Conservation (phyloP, 495 filamentous ascomycete genomes). For the Xylaria curta region DNA sequence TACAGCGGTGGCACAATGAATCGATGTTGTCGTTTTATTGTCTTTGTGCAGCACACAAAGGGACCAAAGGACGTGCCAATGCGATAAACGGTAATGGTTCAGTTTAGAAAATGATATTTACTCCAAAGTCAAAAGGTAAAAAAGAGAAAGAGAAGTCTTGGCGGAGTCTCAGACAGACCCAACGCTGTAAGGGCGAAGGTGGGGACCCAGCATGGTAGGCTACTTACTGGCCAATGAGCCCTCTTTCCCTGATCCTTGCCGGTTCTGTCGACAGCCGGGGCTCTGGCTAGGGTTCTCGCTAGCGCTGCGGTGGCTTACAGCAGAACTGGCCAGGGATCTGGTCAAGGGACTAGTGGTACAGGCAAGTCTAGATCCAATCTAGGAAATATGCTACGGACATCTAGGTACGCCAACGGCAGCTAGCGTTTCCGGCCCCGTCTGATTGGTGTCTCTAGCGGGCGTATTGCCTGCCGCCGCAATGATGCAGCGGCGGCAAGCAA, state of each 20-base stretch:
- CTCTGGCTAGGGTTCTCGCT: neutral
- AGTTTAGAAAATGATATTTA: neutral
- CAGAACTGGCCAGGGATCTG: neutral
- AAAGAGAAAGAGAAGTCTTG: neutral
- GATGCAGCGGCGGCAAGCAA: slow-evolving; percentile 2
- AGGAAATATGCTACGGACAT: slow-evolving; percentile 1
- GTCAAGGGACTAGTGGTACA: neutral
- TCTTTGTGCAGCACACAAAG: neutral
- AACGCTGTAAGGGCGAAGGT: neutral
- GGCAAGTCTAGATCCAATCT: slow-evolving; percentile 22
- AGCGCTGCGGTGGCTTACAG: neutral
- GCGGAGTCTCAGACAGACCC: slow-evolving; percentile 2
- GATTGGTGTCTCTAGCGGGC: slow-evolving; percentile 5
- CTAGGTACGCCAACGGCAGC: slow-evolving; percentile 3
- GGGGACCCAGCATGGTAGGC: neutral
- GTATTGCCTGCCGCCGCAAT: slow-evolving; percentile 11
- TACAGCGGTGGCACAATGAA: neutral
- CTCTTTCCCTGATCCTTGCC: neutral
- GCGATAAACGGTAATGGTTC: neutral
- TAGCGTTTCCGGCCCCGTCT: slow-evolving; percentile 7
- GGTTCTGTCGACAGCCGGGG: neutral
- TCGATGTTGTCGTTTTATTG: neutral
- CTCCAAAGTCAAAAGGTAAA: neutral
- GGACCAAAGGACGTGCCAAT: neutral
- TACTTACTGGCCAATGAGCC: neutral